A percentile compares a stretch with the other conserved stretches of the same genome.
phyloP scores from a whole-genome alignment of 306 rosid genomes.

The Quillaja saponaria region DNA sequence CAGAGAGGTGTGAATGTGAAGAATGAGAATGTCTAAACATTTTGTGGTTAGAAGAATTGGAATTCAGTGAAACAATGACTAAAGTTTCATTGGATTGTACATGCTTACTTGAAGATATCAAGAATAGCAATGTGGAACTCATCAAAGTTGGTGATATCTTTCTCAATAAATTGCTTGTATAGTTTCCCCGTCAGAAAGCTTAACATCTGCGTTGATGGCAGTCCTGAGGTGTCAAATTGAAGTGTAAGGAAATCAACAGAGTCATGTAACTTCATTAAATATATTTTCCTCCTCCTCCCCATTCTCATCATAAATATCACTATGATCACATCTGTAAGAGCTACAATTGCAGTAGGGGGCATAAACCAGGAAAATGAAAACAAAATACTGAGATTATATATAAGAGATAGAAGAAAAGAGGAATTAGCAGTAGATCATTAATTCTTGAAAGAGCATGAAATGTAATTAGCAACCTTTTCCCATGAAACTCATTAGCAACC shows the following conservation, averaged over 20 bases:
- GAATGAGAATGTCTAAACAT: neutral
- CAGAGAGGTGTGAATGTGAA: neutral
- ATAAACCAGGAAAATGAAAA: neutral
- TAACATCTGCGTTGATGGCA: conserved; percentile 32
- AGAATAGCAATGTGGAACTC: conserved; percentile 56
- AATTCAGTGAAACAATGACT: neutral
- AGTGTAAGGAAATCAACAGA: neutral
- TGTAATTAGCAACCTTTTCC: conserved; percentile 40
- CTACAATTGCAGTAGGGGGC: neutral
- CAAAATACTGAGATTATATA: neutral
- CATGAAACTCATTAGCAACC: conserved; percentile 48
- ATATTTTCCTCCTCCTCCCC: no score
- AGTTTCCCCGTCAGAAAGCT: conserved; percentile 30
- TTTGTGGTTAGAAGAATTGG: neutral
- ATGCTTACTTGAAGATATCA: conserved; percentile 58
- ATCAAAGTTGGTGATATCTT: conserved; percentile 11
- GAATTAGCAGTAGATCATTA: neutral
- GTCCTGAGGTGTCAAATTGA: conserved; percentile 37
- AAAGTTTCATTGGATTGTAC: neutral
- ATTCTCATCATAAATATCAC: no score
- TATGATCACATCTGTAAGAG: no score
- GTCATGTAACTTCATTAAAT: no score
- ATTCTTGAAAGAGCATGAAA: neutral
- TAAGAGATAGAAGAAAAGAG: neutral
- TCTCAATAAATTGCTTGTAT: conserved; percentile 35